These are phyloP conservation scores for barley (Hordeum vulgare) DNA, from an alignment of 176 grass and related monocot species.

Conservation along the genomic window MorexV3_pseudomolecules_assembly NC_058522.1:222128649-222129148, in stretches of 20 bases:
- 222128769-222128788: slow-evolving; percentile 45
- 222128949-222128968: slow-evolving; percentile 32
- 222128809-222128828: slow-evolving; percentile 85
- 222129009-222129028: slow-evolving; percentile 25
- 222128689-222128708: slow-evolving; percentile 26
- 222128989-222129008: slow-evolving; percentile 32
- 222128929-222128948: slow-evolving; percentile 39
- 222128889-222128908: slow-evolving; percentile 32
- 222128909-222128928: slow-evolving; percentile 39
- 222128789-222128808: slow-evolving; percentile 65
- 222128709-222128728: slow-evolving; percentile 33
- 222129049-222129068: slow-evolving; percentile 25
- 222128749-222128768: slow-evolving; percentile 30
- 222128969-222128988: slow-evolving; percentile 54
- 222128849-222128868: slow-evolving; percentile 89
- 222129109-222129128: slow-evolving; percentile 36
- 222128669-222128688: slow-evolving; percentile 50
- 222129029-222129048: slow-evolving; percentile 30
- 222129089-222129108: slow-evolving; percentile 34
- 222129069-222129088: slow-evolving; percentile 40
- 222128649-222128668: slow-evolving; percentile 7
- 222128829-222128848: slow-evolving; percentile 96
- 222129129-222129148: slow-evolving; percentile 52
- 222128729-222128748: slow-evolving; percentile 41
- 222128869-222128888: slow-evolving; percentile 81